Base-by-base conservation (phyloP, 495 filamentous ascomycete species). In the Talaromyces borbonicus region DNA sequence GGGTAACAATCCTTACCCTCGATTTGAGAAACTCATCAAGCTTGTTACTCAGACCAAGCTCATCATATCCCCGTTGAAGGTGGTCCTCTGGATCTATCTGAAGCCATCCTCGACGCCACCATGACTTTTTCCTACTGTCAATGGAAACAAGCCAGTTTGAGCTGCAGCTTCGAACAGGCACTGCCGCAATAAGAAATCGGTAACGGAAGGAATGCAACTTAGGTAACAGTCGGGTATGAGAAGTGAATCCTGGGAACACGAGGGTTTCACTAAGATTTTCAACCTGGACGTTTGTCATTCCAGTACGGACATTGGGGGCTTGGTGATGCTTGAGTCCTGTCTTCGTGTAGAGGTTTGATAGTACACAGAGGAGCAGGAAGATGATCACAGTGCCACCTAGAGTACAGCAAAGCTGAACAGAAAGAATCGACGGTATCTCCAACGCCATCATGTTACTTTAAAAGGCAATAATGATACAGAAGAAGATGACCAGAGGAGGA, bases 91-190 rank as follows among this genome's bases (percentile, higher is more conserved):
- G 23, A 8, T 42, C 39, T 25, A 42, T 14, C 16, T 14, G 39
- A 26, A 42, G 39, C 39, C 39, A 42, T 25, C 7, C 39, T 27
- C 39, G 22, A 27, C 11, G 22, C 39, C 39, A 42, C 39, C 39
- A 42, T 15, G 22, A 14, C 11, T 27, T 42, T 5, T 5, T 18
- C 4, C 15, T 24, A 25, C 19, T 42, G 19, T 42, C 23, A 14
- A 42, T 26, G 3, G 23, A 22, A 7, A 22, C n/a, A 8, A 42
- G 18, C 39, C 39, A 42, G 15, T 27, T 42, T 5, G 39, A 27
- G 5, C 19, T 24, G 15, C 39, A 27, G 12, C 15, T 25, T 24
- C 39, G 24, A 1, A 42, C 22, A 15, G 39, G 39, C 5, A 42
- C 39, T 27, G 39, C 39, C 18, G 15, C 19, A 3, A 42, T 42